Conservation (phyloP, 306 rosid genomes). For the Prunus kanzakura region DNA sequence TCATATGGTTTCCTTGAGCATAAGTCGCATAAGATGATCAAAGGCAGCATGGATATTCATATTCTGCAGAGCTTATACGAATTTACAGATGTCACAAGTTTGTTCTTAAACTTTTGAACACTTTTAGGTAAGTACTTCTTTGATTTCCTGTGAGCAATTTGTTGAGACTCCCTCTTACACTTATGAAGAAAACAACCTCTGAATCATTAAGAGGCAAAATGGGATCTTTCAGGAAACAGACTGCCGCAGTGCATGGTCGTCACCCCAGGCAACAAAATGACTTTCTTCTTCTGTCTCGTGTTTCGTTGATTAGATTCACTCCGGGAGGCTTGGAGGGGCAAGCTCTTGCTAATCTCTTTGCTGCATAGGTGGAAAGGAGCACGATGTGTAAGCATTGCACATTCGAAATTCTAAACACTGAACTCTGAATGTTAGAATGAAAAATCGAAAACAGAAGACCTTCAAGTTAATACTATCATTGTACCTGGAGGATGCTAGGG, state of each 20-base stretch:
- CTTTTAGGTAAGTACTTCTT: neutral
- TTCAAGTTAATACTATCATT: neutral
- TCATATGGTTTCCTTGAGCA: neutral
- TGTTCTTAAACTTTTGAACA: neutral
- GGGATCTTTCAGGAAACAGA: neutral
- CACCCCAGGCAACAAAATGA: slow-evolving; percentile 55
- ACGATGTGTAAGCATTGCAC: neutral
- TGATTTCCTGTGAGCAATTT: slow-evolving; percentile 13
- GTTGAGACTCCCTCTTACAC: slow-evolving; percentile 5
- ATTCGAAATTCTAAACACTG: neutral
- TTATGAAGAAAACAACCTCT: neutral
- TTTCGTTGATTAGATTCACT: slow-evolving; percentile 43
- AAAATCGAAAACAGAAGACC: neutral
- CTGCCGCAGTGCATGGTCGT: neutral
- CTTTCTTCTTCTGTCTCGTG: slow-evolving; percentile 37
- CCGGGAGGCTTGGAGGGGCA: slow-evolving; percentile 44
- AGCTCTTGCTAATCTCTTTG: slow-evolving; percentile 60
- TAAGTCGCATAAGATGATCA: neutral
- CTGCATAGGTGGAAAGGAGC: slow-evolving; percentile 36
- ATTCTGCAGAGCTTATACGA: neutral
- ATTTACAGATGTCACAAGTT: slow-evolving; percentile 2
- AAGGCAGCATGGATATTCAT: neutral
- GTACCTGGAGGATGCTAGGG: neutral
- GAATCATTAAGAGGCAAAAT: neutral
- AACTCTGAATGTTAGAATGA: neutral